A percentile compares a stretch with the other conserved stretches of the same genome.
These are phyloP conservation scores for Phragmites australis DNA, from an alignment of 176 grass and related monocot species.

Conservation along the genomic window DNA sequence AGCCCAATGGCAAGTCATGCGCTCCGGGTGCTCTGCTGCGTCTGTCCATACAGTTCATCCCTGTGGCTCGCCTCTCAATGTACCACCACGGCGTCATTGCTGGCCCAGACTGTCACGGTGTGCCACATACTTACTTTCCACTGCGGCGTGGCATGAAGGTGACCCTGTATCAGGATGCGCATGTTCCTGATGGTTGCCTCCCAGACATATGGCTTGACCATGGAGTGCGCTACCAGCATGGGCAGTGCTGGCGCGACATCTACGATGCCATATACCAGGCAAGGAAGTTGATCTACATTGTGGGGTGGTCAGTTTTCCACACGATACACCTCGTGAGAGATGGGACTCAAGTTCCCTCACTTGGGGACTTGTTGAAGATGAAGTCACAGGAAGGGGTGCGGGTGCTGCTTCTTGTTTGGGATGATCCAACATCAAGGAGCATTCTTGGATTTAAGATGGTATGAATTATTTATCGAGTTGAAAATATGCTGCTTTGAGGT, in stretches of 20 bases:
- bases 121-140: constrained; percentile 81
- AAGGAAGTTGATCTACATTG: constrained; percentile 68
- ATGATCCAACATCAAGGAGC: constrained; percentile 73
- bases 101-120: constrained; percentile 54
- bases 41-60: constrained; percentile 71
- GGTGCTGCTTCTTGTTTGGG: constrained; percentile 81
- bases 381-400: constrained; percentile 81
- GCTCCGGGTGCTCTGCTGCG: constrained; percentile 49
- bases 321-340: constrained; percentile 63
- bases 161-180: constrained; percentile 80
- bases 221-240: constrained; percentile 63
- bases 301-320: constrained; percentile 80
- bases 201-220: constrained; percentile 67
- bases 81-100: constrained; percentile 71
- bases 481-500: constrained; percentile 28
- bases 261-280: constrained; percentile 77
- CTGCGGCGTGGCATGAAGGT: constrained; percentile 62
- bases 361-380: constrained; percentile 70
- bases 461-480: constrained; percentile 22
- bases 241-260: constrained; percentile 83
- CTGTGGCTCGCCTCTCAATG: constrained; percentile 53
- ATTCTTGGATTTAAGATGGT: constrained; percentile 66
- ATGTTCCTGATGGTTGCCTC: constrained; percentile 77
- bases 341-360: constrained; percentile 2
- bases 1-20: constrained; percentile 64